Evolutionary conservation across 2,329 filamentous ascomycete genomes (phyloP).

Genomic region (Ascochyta clinopodiicola): DNA sequence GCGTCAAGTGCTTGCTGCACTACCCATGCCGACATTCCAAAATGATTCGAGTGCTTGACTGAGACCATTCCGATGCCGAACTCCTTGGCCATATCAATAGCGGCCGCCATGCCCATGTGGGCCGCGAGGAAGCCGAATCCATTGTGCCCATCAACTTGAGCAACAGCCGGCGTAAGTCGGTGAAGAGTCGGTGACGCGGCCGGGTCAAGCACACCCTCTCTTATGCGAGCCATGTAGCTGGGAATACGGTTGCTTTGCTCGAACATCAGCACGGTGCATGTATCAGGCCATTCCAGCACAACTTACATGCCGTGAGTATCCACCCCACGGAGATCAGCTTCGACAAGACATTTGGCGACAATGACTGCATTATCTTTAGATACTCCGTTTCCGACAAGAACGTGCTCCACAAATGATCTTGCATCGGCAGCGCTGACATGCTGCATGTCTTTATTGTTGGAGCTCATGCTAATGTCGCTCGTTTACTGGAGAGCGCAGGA

Average conservation of each 20-base stretch:
- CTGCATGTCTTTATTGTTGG: constrained; percentile 18
- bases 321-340: constrained; percentile 78
- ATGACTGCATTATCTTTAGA: constrained; percentile 64
- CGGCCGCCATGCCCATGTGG: constrained; percentile 68
- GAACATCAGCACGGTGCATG: constrained; percentile 7
- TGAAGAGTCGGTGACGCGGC: constrained; percentile 63
- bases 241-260: constrained; percentile 68
- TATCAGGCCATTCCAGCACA: constrained; percentile 2
- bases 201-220: constrained; percentile 71
- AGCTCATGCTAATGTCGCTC: constrained; percentile 2
- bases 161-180: constrained; percentile 73
- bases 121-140: constrained; percentile 79
- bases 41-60: constrained; percentile 80
- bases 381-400: constrained; percentile 69
- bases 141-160: constrained; percentile 71
- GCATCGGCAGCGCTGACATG: constrained; percentile 32
- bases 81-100: constrained; percentile 68
- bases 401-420: constrained; percentile 56
- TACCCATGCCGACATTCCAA: constrained; percentile 82
- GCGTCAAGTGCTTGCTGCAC: constrained; percentile 79
- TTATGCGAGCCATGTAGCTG: constrained; percentile 76
- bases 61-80: constrained; percentile 78
- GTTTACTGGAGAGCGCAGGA: neutral
- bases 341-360: constrained; percentile 72
- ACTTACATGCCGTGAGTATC: constrained; percentile 73